These are phyloP conservation scores for Kwoniella shandongensis DNA, from an alignment of 768 basidiomycete species.

Conservation along the genomic window DNA sequence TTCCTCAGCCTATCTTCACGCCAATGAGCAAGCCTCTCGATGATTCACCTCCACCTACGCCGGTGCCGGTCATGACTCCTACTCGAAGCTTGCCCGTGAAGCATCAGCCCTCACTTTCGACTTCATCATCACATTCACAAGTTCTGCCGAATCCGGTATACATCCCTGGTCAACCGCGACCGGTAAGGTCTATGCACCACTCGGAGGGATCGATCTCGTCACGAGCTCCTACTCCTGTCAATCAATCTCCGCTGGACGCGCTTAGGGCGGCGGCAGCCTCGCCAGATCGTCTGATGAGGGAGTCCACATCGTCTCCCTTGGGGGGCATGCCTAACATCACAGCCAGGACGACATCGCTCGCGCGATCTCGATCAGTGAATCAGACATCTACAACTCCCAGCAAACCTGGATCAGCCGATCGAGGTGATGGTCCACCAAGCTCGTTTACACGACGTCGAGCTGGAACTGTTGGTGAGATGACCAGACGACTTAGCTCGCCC, in stretches of 20 bases:
- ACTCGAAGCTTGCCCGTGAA: conserved; percentile 27
- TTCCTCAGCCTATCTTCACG: conserved; percentile 7
- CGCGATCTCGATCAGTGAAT: conserved; percentile 27
- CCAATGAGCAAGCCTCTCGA: not conserved
- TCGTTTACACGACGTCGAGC: conserved; percentile 7
- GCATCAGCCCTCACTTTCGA: conserved; percentile 27
- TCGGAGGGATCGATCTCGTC: conserved; percentile 38
- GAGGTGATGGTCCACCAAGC: not conserved
- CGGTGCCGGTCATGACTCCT: conserved; percentile 25
- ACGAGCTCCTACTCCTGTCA: conserved; percentile 28
- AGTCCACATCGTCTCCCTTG: conserved; percentile 8
- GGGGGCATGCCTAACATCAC: conserved; percentile 15
- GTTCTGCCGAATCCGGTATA: conserved; percentile 27
- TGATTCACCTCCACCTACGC: conserved; percentile 16
- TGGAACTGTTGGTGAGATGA: conserved; percentile 13
- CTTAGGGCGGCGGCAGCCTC: conserved; percentile 8
- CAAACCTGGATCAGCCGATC: not conserved
- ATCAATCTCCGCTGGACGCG: conserved; percentile 17
- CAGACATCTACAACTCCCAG: conserved; percentile 15
- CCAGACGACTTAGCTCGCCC: conserved; percentile 12
- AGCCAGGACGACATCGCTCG: conserved; percentile 24
- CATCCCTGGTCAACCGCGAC: conserved; percentile 45
- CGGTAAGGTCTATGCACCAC: conserved; percentile 31
- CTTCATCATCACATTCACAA: conserved; percentile 8
- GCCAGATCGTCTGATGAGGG: conserved; percentile 5